Conservation (phyloP, 805 yeast genomes). For the Sugiyamaella valdiviana region DNA sequence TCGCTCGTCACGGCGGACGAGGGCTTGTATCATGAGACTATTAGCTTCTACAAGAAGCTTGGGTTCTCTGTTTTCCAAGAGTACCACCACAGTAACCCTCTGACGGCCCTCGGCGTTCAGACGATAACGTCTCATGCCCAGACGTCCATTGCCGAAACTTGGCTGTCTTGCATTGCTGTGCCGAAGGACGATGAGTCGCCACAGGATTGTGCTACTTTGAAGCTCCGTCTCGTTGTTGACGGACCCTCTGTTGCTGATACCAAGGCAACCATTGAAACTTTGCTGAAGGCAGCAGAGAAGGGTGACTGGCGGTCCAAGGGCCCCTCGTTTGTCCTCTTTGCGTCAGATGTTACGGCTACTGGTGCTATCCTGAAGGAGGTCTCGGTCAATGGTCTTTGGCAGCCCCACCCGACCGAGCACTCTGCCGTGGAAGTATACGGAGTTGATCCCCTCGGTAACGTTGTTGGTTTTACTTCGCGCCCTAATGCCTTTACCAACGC, state of each 20-base stretch:
- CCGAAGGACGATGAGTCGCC: not conserved
- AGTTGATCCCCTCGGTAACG: conserved; percentile 76
- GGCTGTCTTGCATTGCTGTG: conserved; percentile 25
- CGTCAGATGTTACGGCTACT: conserved; percentile 33
- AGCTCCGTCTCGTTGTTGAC: conserved; percentile 27
- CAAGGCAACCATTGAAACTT: conserved; percentile 17
- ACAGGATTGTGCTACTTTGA: conserved; percentile 26
- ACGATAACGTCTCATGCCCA: conserved; percentile 24
- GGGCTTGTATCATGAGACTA: conserved; percentile 40
- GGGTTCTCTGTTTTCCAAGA: conserved; percentile 37
- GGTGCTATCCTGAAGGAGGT: conserved; percentile 17
- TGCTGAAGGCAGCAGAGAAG: conserved; percentile 13
- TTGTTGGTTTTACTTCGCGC: conserved; percentile 69
- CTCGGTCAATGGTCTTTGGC: conserved; percentile 34
- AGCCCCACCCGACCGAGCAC: conserved; percentile 58
- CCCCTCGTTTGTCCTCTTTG: conserved; percentile 43
- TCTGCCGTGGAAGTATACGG: conserved; percentile 71
- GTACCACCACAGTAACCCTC: conserved; percentile 26
- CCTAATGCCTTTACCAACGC: conserved; percentile 25
- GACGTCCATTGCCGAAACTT: conserved; percentile 25
- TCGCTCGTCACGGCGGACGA: conserved; percentile 47
- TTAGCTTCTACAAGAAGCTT: conserved; percentile 51
- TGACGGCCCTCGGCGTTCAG: conserved; percentile 20
- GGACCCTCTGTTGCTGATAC: conserved; percentile 22
- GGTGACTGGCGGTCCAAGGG: conserved; percentile 47